A percentile compares a stretch with the other conserved stretches of the same genome.
Conservation (phyloP, 257 asterid species). For the Datura wrightii region DNA sequence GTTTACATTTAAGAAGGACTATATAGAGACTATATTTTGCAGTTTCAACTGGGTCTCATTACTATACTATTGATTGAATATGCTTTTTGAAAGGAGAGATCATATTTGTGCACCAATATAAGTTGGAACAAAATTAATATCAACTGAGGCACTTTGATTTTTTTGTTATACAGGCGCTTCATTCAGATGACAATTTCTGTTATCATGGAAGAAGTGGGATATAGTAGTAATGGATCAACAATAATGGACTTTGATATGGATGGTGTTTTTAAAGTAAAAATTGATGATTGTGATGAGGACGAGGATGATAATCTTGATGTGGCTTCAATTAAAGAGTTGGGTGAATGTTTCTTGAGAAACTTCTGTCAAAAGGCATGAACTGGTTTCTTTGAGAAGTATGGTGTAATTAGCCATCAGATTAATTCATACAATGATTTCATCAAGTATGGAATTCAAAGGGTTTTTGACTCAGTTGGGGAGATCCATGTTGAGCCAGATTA, state of each 20-base stretch:
- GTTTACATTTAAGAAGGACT: too few species aligned
- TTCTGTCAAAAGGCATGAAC: slow-evolving; percentile 75
- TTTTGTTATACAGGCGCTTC: slow-evolving; percentile 20
- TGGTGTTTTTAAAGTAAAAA: neutral
- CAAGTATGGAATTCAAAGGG: slow-evolving; percentile 65
- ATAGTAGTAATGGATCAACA: slow-evolving; percentile 33
- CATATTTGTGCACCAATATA: neutral
- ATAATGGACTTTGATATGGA: slow-evolving; percentile 37
- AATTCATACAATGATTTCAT: slow-evolving; percentile 79
- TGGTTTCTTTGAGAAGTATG: slow-evolving; percentile 73
- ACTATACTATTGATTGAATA: neutral
- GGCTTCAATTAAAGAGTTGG: slow-evolving; percentile 52
- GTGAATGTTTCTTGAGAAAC: slow-evolving; percentile 48
- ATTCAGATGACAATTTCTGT: slow-evolving; percentile 27
- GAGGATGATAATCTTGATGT: slow-evolving; percentile 50
- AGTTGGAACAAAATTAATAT: slow-evolving; percentile 1
- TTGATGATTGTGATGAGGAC: slow-evolving; percentile 60
- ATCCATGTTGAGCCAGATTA: slow-evolving; percentile 70
- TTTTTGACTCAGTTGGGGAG: slow-evolving; percentile 85
- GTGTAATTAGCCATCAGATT: slow-evolving; percentile 83
- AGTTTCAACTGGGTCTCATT: neutral
- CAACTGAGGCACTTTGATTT: neutral
- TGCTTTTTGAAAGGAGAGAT: slow-evolving; percentile 15
- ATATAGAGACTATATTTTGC: neutral
- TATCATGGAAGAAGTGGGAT: slow-evolving; percentile 35